Base-by-base conservation (phyloP, 306 rosid species). In the Boehmeria nivea region DNA sequence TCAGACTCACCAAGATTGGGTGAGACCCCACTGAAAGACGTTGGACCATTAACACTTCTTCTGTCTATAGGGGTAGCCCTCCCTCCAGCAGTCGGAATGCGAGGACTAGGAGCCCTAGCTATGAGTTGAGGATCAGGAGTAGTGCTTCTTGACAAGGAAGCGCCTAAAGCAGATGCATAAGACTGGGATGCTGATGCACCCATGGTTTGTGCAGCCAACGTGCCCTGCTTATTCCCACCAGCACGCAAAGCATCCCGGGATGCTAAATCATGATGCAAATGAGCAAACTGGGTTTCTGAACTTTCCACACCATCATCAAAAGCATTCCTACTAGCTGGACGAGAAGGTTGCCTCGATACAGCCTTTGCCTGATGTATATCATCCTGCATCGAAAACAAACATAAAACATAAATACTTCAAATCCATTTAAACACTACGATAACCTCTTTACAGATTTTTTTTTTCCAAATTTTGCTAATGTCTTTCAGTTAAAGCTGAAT, bases 81-180 rank as follows among this genome's bases (percentile, higher is more conserved):
- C 34, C 94, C 88, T 31, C 94, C 95, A 44, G 82, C 93, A 11
- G 83, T 86, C 17, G 93, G 79, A 68, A 72, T 79, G 34, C 91
- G 81, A 42, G 96, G 99, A 77, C 99, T 87, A 13, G 95, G 87
- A 63, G 93, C 95, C 75, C 98, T 76, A 23, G 89, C 76, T 60
- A 80, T 62, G 42, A 72, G 72, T 62, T 85, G 96, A 7, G 89
- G 87, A 64, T 91, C 98, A 20, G 99, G 96, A 49, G 99, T 91
- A 34, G 76, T 73, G 71, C 95, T 84, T 81, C 96, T 72, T 6
- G 96, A 91, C 75, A 84, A 59, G 55, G 96, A 80, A 60, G 81
- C 71, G 8, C 99, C 99, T 14, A 91, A 62, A 51, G 79, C 96
- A 64, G 99, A 83, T 50, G 99, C 95, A 77, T 91, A 91, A 60